A percentile compares a stretch with the other conserved stretches of the same genome.
Evolutionary conservation across 345 rosid genomes (phyloP).

Genomic region (Ceriops tagal): DNA sequence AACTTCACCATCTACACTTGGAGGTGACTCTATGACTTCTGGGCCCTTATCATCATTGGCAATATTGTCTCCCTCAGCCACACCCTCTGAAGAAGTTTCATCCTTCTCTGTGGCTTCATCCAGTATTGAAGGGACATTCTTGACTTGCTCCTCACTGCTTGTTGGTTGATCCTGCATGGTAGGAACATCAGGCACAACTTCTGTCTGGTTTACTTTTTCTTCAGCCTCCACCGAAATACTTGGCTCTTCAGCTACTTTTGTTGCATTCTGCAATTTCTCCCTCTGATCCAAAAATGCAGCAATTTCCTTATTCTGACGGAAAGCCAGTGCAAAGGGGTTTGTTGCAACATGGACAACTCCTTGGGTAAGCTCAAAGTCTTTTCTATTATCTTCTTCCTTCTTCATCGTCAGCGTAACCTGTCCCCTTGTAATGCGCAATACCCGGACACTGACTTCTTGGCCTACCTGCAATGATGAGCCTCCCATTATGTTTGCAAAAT

Average conservation of each 20-base stretch:
- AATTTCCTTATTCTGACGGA: slow-evolving; percentile 67
- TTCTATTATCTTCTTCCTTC: slow-evolving; percentile 43
- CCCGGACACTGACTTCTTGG: slow-evolving; percentile 72
- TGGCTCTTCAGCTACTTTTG: slow-evolving; percentile 16
- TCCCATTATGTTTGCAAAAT: slow-evolving; percentile 61
- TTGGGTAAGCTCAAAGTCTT: slow-evolving; percentile 40
- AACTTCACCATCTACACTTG: slow-evolving; percentile 17
- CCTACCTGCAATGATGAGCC: slow-evolving; percentile 60
- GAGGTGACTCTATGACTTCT: slow-evolving; percentile 14
- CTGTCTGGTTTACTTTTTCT: slow-evolving; percentile 23
- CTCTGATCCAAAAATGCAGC: slow-evolving; percentile 70
- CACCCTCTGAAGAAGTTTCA: slow-evolving; percentile 19
- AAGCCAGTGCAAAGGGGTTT: slow-evolving; percentile 75
- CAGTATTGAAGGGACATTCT: not conserved
- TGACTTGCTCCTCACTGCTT: slow-evolving; percentile 4
- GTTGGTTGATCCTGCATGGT: slow-evolving; percentile 24
- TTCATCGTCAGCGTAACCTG: slow-evolving; percentile 87
- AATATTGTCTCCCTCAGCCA: slow-evolving; percentile 9
- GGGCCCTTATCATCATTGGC: slow-evolving; percentile 14
- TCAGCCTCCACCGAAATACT: slow-evolving; percentile 19
- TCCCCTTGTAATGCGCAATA: slow-evolving; percentile 62
- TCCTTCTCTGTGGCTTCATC: slow-evolving; percentile 20
- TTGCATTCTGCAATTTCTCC: slow-evolving; percentile 42
- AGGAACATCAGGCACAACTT: slow-evolving; percentile 31
- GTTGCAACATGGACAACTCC: slow-evolving; percentile 64